Evolutionary conservation across 106 monocot species (phyloP), one percentile per base, ranked within the genome.

Genomic region (Acorus calamus): DNA sequence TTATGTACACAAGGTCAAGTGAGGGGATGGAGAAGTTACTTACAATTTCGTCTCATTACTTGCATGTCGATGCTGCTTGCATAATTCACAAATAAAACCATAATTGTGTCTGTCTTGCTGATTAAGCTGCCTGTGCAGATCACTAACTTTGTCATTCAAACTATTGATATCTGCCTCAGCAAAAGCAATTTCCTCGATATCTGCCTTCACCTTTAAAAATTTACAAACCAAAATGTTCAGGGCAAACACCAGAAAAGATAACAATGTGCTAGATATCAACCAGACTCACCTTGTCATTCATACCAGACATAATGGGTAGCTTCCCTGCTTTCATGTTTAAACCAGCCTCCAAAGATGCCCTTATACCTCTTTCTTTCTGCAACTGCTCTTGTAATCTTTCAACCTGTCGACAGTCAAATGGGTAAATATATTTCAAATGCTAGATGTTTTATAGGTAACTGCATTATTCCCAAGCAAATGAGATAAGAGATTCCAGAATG

Each of bases 171-270:
- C 87, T 74, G 78, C 73, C 82, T 87, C 86, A 50, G 78, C 66
- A 52, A 80, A 46, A 50, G 82, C 73, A 66, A 87, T 87, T 63
- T 89, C 87, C 76, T 87, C 82, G 45, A 90, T 70, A 84, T 90
- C 75, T 61, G 73, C 75, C 71, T 64, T 79, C 64, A 76, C 71
- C 82, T 93, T 80, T 73, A 57, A 10, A 42, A 73, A 48, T 11
- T 55, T 8, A 72, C n/a, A 49, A 49, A 12, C 10, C 13, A 59
- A 70, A 42, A 46, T 66, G 9, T n/a, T 70, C 28, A 28, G 28
- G 28, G 28, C 28, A 28, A 28, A 3, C 7, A 14, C 5, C 14
- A 47, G 42, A 14, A 7, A 2, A 64, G 8, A 41, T 7, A 64
- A 13, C 6, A 64, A 64, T 50, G 4, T 50, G 28, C 11, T 12